These are phyloP conservation scores for Malus hybrid DNA, from an alignment of 331 rosid species.

Conservation along the genomic window DNA sequence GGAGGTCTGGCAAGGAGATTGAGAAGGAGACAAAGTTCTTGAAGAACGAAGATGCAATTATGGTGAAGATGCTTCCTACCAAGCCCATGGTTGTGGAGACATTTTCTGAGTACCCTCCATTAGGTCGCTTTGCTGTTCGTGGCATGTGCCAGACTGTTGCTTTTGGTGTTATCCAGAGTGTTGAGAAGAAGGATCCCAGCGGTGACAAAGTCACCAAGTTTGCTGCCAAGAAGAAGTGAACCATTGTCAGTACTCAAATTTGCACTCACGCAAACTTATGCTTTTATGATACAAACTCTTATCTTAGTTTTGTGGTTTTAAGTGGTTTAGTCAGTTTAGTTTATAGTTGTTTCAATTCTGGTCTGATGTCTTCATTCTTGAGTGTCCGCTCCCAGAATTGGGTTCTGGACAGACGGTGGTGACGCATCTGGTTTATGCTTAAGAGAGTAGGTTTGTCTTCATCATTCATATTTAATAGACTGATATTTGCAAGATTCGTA, in stretches of 20 bases:
- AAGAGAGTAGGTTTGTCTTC: too few relatives aligned
- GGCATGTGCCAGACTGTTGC: constrained; percentile 61
- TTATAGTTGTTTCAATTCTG: neutral
- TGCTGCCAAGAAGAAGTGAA: constrained; percentile 72
- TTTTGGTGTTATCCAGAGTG: constrained; percentile 59
- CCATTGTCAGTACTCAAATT: constrained; percentile 2
- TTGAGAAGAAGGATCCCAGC: constrained; percentile 65
- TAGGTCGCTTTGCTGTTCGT: constrained; percentile 26
- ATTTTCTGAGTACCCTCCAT: constrained; percentile 27
- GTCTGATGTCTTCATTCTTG: neutral
- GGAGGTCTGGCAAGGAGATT: constrained; percentile 25
- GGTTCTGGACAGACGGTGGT: constrained; percentile 38
- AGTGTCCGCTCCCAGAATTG: constrained; percentile 21
- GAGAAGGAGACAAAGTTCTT: constrained; percentile 30
- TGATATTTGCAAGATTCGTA: too few relatives aligned
- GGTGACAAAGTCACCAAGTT: constrained; percentile 67
- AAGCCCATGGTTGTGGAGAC: constrained; percentile 50
- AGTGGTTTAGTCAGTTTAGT: neutral
- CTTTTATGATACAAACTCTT: neutral
- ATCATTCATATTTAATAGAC: too few relatives aligned
- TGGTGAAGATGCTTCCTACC: constrained; percentile 38
- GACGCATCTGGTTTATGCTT: neutral
- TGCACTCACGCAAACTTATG: neutral
- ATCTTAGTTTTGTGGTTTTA: constrained; percentile 4
- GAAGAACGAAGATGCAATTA: constrained; percentile 27